phyloP scores from a whole-genome alignment of 495 filamentous ascomycete genomes.

The Aspergillus coremiiformis region DNA sequence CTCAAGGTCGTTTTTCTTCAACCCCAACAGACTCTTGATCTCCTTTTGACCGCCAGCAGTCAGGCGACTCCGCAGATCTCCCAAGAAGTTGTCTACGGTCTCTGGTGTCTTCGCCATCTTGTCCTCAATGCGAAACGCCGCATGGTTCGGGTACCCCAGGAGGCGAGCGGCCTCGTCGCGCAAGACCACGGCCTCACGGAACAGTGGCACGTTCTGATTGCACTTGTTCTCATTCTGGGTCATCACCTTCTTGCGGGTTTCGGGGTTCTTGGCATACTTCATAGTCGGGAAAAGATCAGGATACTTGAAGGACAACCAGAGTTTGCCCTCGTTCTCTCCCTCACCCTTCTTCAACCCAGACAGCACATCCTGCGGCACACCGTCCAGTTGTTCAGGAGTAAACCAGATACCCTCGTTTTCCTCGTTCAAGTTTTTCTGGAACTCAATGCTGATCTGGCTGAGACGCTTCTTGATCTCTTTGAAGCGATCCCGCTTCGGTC shows the following conservation, averaged over 20 bases:
- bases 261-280: slow-evolving; percentile 53
- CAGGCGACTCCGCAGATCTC: slow-evolving; percentile 67
- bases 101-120: slow-evolving; percentile 96
- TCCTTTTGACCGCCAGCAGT: slow-evolving; percentile 73
- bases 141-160: slow-evolving; percentile 87
- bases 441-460: slow-evolving; percentile 56
- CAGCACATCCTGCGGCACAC: slow-evolving; percentile 56
- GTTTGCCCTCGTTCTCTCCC: slow-evolving; percentile 58
- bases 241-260: slow-evolving; percentile 50
- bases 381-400: slow-evolving; percentile 51
- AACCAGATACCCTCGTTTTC: slow-evolving; percentile 64
- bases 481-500: slow-evolving; percentile 55
- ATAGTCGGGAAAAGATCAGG: slow-evolving; percentile 59
- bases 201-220: slow-evolving; percentile 78
- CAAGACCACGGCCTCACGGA: slow-evolving; percentile 77
- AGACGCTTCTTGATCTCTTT: slow-evolving; percentile 68
- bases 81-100: slow-evolving; percentile 78
- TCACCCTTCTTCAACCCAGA: slow-evolving; percentile 63
- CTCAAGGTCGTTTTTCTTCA: slow-evolving; percentile 74
- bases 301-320: slow-evolving; percentile 62
- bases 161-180: slow-evolving; percentile 90
- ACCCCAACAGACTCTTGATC: slow-evolving; percentile 56
- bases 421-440: slow-evolving; percentile 64
- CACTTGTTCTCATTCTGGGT: slow-evolving; percentile 71
- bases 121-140: slow-evolving; percentile 82